A percentile compares a stretch with the other conserved stretches of the same genome.
Evolutionary conservation across 257 asterid species (phyloP).

Genomic region (Capsicum baccatum): DNA sequence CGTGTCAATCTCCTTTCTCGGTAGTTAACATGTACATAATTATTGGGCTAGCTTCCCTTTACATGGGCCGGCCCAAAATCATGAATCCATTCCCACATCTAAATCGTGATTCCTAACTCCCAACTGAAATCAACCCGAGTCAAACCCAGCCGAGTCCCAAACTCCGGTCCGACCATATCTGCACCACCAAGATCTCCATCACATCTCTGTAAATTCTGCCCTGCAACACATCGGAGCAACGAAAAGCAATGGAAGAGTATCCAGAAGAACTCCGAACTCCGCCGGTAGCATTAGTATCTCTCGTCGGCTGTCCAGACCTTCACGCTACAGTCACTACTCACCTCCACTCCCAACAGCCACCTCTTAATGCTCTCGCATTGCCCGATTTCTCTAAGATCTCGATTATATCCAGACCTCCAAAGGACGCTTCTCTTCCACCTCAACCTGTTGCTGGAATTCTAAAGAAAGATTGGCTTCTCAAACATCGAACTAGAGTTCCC

Average conservation of each 20-base stretch:
- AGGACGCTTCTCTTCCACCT: conserved; percentile 47
- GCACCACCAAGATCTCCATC: conserved; percentile 10
- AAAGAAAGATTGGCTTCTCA: conserved; percentile 80
- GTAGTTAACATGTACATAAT: too few species aligned
- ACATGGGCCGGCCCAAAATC: conserved; percentile 22
- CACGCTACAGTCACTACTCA: conserved; percentile 75
- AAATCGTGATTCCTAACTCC: background rate
- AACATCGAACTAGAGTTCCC: conserved; percentile 94
- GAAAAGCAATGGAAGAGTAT: conserved; percentile 72
- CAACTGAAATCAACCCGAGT: conserved; percentile 26
- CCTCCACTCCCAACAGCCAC: conserved; percentile 87
- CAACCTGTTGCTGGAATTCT: conserved; percentile 62
- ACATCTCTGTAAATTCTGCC: background rate
- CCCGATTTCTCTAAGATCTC: conserved; percentile 95
- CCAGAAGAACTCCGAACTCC: conserved; percentile 95
- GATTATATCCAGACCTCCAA: conserved; percentile 57
- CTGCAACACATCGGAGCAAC: background rate
- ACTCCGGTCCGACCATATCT: background rate
- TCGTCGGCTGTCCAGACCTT: conserved; percentile 84
- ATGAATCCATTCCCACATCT: background rate
- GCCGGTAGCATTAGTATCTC: conserved; percentile 75
- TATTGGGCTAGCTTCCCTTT: background rate
- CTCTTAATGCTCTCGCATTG: conserved; percentile 85
- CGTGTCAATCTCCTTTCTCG: too few species aligned
- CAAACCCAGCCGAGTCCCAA: conserved; percentile 23